Evolutionary conservation across 306 rosid species (phyloP).

Genomic region (Medicago truncatula): MtrunA17r5.0-ANR NC_053046.1:44038001-44038500

Average conservation of each 20-base stretch:
- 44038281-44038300: constrained; percentile 81
- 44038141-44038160: constrained; percentile 29
- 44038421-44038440: constrained; percentile 29
- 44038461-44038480: constrained; percentile 21
- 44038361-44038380: constrained; percentile 49
- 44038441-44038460: constrained; percentile 39
- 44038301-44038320: constrained; percentile 33
- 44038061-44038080: constrained; percentile 71
- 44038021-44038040: constrained; percentile 90
- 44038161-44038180: not conserved
- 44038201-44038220: not conserved
- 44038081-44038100: constrained; percentile 70
- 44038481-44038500: constrained; percentile 64
- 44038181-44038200: not conserved
- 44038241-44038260: constrained; percentile 70
- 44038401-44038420: constrained; percentile 78
- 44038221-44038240: constrained; percentile 68
- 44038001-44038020: constrained; percentile 78
- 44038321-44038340: constrained; percentile 25
- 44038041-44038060: constrained; percentile 81
- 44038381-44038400: constrained; percentile 89
- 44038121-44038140: constrained; percentile 13
- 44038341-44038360: constrained; percentile 7
- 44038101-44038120: not conserved
- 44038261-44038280: constrained; percentile 92